Base-by-base conservation (phyloP, 768 basidiomycete genomes). In the Boletus eberwhitei region DNA sequence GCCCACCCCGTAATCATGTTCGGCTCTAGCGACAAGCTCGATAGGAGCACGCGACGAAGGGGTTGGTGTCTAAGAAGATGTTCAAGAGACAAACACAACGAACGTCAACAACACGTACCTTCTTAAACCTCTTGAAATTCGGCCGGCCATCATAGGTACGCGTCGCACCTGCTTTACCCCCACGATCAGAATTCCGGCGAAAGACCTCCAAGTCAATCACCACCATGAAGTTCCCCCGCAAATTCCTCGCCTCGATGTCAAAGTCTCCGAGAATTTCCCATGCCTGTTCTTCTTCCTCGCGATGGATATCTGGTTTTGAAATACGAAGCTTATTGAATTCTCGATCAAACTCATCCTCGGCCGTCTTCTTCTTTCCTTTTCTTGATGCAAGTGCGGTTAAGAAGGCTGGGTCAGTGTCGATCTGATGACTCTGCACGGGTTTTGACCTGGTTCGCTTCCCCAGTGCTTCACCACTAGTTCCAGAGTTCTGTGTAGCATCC, bases 201-300 rank as follows among this genome's bases (percentile, higher is more conserved):
- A 72, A 77, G 11, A 86, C 73, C 31, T 85, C 83, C 75, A 88
- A 71, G 54, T 88, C 85, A 31, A 87, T 71, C 29, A 90, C 79
- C 3, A 87, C 81, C 88, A 91, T 90, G 58, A 91, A 90, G 64
- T 90, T 90, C 0, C 89, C 89, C 42, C 85, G 68, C 36, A 90
- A 39, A 53, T 79, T 78, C 4, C 68, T 70, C 47, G 86, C 80
- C 54, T 87, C 82, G 8, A 7, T 40, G 22, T 80, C 85, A 65
- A 89, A 86, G 37, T 85, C 83, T 24, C 81, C 85, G 40, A 89
- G 63, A 13, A 85, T 66, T 3, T 73, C 77, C 85, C 85, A 87
- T 43, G 79, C 76, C 40, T 78, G 70, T 42, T 79, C 79, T 32
- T 71, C 72, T 19, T 82, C 78, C 26, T 77, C 76, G 4, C 64